A percentile compares a stretch with the other conserved stretches of the same genome.
These are phyloP conservation scores for Magnolia changhungtana DNA, from an alignment of 164 flowering plant species.

Conservation along the genomic window DNA sequence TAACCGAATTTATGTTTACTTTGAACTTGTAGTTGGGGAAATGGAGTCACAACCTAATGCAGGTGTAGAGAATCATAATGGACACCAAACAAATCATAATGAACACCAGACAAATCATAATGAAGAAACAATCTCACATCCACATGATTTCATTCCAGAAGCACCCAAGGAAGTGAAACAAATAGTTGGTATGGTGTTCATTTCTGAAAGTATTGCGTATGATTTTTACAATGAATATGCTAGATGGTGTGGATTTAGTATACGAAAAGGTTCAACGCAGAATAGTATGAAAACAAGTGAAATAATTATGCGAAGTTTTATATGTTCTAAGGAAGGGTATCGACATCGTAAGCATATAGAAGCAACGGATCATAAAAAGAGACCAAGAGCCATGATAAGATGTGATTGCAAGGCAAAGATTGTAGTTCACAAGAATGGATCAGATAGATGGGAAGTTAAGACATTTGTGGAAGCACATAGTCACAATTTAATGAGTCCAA, in stretches of 20 bases:
- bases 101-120: too few species aligned
- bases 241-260: background rate
- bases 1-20: too few species aligned
- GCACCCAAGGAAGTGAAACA: background rate
- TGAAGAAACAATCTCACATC: too few species aligned
- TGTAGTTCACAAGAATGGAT: background rate
- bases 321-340: background rate
- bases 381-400: background rate
- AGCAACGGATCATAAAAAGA: background rate
- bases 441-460: too few species aligned
- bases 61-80: too few species aligned
- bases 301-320: background rate
- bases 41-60: too few species aligned
- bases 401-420: background rate
- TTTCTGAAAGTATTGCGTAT: background rate
- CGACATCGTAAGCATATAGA: background rate
- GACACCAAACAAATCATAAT: too few species aligned
- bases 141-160: background rate
- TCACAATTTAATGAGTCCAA: too few species aligned
- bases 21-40: too few species aligned
- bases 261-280: background rate
- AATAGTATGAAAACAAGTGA: background rate
- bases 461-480: too few species aligned
- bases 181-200: background rate
- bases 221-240: background rate